These are phyloP conservation scores for Nemania diffusa DNA, from an alignment of 2,329 filamentous ascomycete species.

Conservation along the genomic window DNA sequence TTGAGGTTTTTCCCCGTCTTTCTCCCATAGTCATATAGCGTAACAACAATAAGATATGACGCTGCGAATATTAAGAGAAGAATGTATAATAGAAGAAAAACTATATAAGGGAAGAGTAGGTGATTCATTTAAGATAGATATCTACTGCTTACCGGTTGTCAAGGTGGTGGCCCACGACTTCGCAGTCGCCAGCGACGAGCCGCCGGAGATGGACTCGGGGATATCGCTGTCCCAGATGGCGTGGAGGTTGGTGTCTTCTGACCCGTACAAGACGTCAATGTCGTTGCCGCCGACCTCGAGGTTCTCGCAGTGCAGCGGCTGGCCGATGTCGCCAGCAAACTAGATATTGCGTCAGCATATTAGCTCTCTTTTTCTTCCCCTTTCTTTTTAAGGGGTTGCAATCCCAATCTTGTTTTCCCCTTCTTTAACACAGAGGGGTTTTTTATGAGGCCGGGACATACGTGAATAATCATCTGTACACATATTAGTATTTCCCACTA, in stretches of 20 bases:
- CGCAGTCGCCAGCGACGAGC: conserved; percentile 50
- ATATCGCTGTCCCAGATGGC: conserved; percentile 70
- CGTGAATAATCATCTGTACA: conserved; percentile 48
- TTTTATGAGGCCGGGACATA: conserved; percentile 30
- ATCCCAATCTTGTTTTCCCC: not conserved
- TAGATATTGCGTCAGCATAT: conserved; percentile 17
- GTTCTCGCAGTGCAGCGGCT: conserved; percentile 65
- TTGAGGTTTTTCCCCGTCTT: too few species aligned
- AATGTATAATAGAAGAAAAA: not conserved
- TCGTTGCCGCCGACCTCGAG: conserved; percentile 65
- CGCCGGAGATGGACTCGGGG: conserved; percentile 57
- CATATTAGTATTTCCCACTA: conserved; percentile 18
- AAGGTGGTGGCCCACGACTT: conserved; percentile 54
- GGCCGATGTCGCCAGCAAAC: conserved; percentile 66
- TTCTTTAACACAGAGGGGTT: not conserved
- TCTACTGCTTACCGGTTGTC: conserved; percentile 45
- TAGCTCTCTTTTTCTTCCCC: conserved; percentile 1
- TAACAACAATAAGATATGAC: too few species aligned
- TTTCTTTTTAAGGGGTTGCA: not conserved
- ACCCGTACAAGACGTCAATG: conserved; percentile 65
- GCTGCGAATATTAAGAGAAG: too few species aligned
- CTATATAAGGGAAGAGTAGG: not conserved
- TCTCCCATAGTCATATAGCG: too few species aligned
- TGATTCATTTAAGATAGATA: too few species aligned
- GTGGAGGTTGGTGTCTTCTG: conserved; percentile 66